Conservation (phyloP, 345 rosid genomes). For the Sonneratia caseolaris region DNA sequence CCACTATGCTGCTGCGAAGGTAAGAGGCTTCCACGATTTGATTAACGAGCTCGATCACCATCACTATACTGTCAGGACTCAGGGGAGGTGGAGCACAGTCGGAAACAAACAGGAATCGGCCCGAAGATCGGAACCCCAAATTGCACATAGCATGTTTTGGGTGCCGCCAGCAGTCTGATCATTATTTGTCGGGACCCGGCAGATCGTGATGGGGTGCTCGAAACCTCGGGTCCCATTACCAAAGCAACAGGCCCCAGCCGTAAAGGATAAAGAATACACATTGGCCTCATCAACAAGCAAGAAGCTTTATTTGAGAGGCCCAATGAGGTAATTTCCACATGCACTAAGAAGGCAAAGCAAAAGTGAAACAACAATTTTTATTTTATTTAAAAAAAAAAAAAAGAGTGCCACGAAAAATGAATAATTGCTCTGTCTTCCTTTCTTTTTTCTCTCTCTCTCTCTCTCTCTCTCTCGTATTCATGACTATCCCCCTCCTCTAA, state of each 20-base stretch:
- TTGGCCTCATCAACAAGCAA: conserved; percentile 38
- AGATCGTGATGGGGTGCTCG: neutral
- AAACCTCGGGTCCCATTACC: neutral
- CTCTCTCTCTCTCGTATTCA: neutral
- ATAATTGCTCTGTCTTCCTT: neutral
- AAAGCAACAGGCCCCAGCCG: neutral
- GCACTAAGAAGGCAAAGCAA: conserved; percentile 35
- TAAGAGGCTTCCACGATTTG: no score
- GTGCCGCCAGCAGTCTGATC: neutral
- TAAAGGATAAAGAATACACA: conserved; percentile 7
- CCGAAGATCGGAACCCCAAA: no score
- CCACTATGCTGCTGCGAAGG: no score
- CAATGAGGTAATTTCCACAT: conserved; percentile 32
- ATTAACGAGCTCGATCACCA: no score
- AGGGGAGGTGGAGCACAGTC: no score
- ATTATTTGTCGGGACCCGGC: neutral
- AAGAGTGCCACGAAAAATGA: no score
- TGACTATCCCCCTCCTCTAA: neutral
- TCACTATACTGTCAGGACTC: no score
- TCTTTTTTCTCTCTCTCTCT: neutral
- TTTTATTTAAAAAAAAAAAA: neutral
- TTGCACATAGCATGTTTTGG: no score
- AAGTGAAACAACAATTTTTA: no score
- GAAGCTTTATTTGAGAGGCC: conserved; percentile 10
- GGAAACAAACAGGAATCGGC: no score